These are phyloP conservation scores for Wickerhamomyces chambardii DNA, from an alignment of 805 yeast genomes.

Conservation along the genomic window DNA sequence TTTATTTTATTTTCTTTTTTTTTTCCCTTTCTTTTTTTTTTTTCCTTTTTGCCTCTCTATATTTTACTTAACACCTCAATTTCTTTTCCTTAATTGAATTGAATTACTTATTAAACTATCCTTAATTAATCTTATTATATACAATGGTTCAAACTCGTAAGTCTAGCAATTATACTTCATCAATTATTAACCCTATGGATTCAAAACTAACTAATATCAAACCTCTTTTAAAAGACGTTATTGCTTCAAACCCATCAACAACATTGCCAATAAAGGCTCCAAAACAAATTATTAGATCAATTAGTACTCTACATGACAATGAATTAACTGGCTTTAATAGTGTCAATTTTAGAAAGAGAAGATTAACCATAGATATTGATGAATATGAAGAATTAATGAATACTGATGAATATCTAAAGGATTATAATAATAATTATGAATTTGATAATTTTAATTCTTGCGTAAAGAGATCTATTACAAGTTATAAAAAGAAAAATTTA, in stretches of 20 bases:
- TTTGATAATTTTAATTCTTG: not conserved
- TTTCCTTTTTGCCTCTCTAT: no score
- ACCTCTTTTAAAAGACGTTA: not conserved
- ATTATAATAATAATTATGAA: constrained; percentile 2
- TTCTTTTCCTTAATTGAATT: no score
- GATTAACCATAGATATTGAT: constrained; percentile 1
- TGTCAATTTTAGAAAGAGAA: constrained; percentile 17
- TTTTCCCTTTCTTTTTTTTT: no score
- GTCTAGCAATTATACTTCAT: constrained; percentile 9
- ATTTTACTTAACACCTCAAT: no score
- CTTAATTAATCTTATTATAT: no score
- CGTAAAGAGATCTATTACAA: constrained; percentile 1
- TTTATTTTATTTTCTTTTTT: no score
- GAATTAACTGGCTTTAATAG: constrained; percentile 17
- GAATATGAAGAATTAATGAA: not conserved
- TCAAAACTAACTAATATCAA: constrained; percentile 19
- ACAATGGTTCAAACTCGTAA: constrained; percentile 18
- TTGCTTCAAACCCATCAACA: not conserved
- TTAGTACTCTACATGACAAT: constrained; percentile 18
- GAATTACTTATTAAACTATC: no score
- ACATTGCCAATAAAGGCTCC: constrained; percentile 1
- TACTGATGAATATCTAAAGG: not conserved
- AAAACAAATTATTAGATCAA: constrained; percentile 19
- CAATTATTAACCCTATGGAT: constrained; percentile 1
- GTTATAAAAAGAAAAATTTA: constrained; percentile 1